These are phyloP conservation scores for Coemansia biformis DNA, from an alignment of 192 early-diverging fungal genomes.

Conservation along the genomic window DNA sequence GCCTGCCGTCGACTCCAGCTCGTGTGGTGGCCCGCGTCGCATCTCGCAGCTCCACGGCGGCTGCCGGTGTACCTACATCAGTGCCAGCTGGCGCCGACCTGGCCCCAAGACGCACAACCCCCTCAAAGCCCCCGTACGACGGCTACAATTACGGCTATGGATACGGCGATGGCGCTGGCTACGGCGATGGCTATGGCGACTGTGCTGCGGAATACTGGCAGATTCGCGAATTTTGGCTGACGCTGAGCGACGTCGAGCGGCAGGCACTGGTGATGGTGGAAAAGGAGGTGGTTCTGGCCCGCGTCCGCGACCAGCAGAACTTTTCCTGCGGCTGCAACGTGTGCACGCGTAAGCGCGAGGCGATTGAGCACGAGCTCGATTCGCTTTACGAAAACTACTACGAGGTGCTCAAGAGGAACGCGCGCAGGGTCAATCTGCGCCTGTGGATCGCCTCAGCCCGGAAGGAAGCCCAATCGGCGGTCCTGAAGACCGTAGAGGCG, in stretches of 20 bases:
- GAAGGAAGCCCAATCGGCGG: conserved; percentile 14
- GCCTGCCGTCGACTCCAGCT: no score
- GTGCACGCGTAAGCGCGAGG: conserved; percentile 45
- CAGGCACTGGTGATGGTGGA: conserved; percentile 28
- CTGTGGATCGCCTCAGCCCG: conserved; percentile 11
- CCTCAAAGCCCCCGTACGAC: neutral
- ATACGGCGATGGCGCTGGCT: no score
- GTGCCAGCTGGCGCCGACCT: no score
- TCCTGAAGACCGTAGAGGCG: conserved; percentile 15
- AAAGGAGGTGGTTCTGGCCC: conserved; percentile 34
- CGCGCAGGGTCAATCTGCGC: conserved; percentile 26
- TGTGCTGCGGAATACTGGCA: conserved; percentile 22
- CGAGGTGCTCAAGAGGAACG: conserved; percentile 32
- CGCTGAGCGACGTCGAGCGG: conserved; percentile 25
- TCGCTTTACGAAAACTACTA: conserved; percentile 43
- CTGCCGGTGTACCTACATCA: no score
- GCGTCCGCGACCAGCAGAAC: conserved; percentile 46
- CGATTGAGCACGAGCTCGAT: conserved; percentile 43
- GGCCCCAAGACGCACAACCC: no score
- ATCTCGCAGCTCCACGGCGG: no score
- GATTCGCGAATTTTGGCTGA: conserved; percentile 40
- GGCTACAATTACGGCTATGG: neutral
- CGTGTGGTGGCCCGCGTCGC: no score
- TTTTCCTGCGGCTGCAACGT: conserved; percentile 45
- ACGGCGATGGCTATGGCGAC: conserved; percentile 11